Base-by-base conservation (phyloP, 306 rosid genomes). In the Ceratonia siliqua region DNA sequence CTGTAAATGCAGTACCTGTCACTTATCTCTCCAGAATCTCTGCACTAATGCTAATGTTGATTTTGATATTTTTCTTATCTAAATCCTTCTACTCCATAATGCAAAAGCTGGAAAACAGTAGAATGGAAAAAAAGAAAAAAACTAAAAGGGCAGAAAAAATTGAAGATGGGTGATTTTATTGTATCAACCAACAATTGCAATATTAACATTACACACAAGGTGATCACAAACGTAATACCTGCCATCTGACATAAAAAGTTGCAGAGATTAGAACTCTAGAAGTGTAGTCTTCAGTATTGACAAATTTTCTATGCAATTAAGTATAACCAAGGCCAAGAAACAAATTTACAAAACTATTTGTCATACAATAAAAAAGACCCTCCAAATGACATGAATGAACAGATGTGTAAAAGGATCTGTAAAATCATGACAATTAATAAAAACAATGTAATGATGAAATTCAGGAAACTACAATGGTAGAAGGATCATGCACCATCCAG, bases 1-100 rank as follows among this genome's bases (percentile, higher is more conserved):
- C 99, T 92, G 93, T 58, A 83, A 84, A 55, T 33, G 78, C 75
- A 78, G 46, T 33, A 61, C 10, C 39, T 39, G 36, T 65, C 68
- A 68, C 63, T 68, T 56, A 68, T 70, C 75, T 41, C 74, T 72
- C 57, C 78, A 68, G 17, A 68, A 74, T 64, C 59, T 64, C 46
- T 17, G 55, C 68, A 68, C 66, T 62, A 28, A 63, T 56, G 33
- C 24, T 59, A 36, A 54, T 38, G 46, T 73, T 56, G 63, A 8
- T 30, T 73, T 66, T 41, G 57, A 48, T 55, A 61, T 52, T 75
- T 57, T 42, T 28, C 62, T 48, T 79, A 52, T 55, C 70, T 57
- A 72, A 79, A 65, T 70, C 72, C 38, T 25, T 32, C 46, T n/a
- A 22, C 45, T 62, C 36, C 33, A 67, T 41, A 65, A 32, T 32